These are phyloP conservation scores for Melampsora larici-populina DNA, from an alignment of 1,284 basidiomycete genomes.

Conservation along the genomic window DNA sequence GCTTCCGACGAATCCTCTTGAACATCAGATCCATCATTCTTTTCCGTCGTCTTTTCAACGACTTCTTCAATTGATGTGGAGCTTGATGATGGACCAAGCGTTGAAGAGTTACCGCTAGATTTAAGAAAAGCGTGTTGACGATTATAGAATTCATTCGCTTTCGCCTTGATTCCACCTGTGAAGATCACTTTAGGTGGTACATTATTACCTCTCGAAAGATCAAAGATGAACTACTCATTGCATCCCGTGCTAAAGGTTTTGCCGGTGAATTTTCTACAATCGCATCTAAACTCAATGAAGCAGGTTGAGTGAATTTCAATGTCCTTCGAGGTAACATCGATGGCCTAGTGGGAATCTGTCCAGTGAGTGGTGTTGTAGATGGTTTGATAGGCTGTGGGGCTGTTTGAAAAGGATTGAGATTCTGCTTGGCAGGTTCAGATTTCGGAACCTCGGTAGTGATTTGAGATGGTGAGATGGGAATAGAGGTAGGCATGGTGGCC, in stretches of 20 bases:
- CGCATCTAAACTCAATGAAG: slow-evolving; percentile 15
- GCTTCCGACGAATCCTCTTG: neutral
- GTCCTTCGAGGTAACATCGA: slow-evolving; percentile 38
- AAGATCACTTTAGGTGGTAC: slow-evolving; percentile 34
- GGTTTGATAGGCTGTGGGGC: neutral
- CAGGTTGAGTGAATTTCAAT: slow-evolving; percentile 26
- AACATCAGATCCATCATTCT: slow-evolving; percentile 22
- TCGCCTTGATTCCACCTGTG: slow-evolving; percentile 35
- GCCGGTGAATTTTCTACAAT: slow-evolving; percentile 38
- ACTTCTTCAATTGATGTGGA: neutral
- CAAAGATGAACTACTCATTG: slow-evolving; percentile 20
- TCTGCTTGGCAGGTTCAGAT: neutral
- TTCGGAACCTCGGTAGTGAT: neutral
- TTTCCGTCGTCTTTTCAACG: slow-evolving; percentile 3
- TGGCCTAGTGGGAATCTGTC: slow-evolving; percentile 24
- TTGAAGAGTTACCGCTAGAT: neutral
- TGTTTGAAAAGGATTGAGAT: neutral
- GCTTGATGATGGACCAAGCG: neutral
- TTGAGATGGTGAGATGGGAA: slow-evolving; percentile 22
- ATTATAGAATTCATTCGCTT: slow-evolving; percentile 15
- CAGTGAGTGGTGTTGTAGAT: slow-evolving; percentile 1
- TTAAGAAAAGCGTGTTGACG: slow-evolving; percentile 1
- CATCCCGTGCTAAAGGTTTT: slow-evolving; percentile 29
- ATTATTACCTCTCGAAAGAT: slow-evolving; percentile 11
- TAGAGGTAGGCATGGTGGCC: slow-evolving; percentile 35